Evolutionary conservation across 192 early-diverging fungal genomes (phyloP).

Genomic region (Pilaira anomala): DNA sequence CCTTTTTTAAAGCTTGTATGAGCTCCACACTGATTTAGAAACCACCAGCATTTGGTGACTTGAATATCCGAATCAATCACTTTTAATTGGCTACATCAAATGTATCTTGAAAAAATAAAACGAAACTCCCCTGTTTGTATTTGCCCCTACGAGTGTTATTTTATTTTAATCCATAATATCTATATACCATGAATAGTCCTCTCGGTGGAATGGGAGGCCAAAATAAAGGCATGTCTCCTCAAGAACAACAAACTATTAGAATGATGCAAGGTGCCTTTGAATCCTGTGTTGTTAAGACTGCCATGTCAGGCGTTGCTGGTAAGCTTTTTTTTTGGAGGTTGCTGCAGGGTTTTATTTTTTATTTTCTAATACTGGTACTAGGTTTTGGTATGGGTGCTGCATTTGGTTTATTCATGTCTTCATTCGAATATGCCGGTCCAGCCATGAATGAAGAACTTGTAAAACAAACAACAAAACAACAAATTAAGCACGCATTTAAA

Average conservation of each 20-base stretch:
- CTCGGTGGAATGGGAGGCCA: conserved; percentile 13
- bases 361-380: conserved; percentile 17
- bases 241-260: conserved; percentile 29
- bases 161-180: neutral
- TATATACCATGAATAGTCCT: conserved; percentile 17
- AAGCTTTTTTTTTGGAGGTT: conserved; percentile 18
- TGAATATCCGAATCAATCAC: too few relatives aligned
- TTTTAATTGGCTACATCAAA: too few relatives aligned
- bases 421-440: conserved; percentile 81
- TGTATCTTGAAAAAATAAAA: too few relatives aligned
- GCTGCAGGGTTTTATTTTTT: conserved; percentile 14
- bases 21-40: too few relatives aligned
- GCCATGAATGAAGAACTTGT: conserved; percentile 60
- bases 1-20: too few relatives aligned
- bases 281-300: conserved; percentile 74
- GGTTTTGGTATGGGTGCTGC: conserved; percentile 87
- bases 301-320: conserved; percentile 68
- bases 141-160: too few relatives aligned
- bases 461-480: conserved; percentile 75
- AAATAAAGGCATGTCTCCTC: conserved; percentile 12
- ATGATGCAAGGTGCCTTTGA: conserved; percentile 45
- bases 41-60: too few relatives aligned
- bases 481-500: conserved; percentile 78
- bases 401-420: conserved; percentile 91
- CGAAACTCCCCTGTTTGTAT: too few relatives aligned